A percentile compares a stretch with the other conserved stretches of the same genome.
phyloP scores from a whole-genome alignment of 495 filamentous ascomycete genomes.

The Hypoxylon intermedium region DNA sequence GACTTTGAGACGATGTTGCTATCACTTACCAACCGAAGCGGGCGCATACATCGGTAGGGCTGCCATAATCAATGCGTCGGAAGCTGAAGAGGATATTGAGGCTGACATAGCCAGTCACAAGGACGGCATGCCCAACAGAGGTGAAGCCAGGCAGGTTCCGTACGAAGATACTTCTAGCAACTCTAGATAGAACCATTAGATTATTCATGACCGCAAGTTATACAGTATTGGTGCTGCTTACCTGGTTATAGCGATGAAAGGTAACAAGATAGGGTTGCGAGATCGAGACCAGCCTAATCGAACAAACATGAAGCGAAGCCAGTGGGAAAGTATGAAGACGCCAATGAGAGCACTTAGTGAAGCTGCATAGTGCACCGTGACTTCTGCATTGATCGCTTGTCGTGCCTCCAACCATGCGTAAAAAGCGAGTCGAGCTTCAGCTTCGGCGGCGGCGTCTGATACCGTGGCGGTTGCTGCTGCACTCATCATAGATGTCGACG shows the following conservation, averaged over 20 bases:
- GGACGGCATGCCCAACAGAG: conserved; percentile 56
- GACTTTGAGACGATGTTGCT: neutral
- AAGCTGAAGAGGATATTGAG: conserved; percentile 60
- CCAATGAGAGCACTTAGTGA: conserved; percentile 56
- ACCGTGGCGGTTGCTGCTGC: neutral
- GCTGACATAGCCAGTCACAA: conserved; percentile 56
- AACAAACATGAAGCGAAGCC: conserved; percentile 43
- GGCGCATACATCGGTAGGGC: conserved; percentile 41
- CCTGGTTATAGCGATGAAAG: conserved; percentile 30
- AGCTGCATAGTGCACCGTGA: conserved; percentile 52
- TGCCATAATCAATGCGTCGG: conserved; percentile 50
- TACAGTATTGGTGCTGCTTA: conserved; percentile 7
- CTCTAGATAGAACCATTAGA: conserved; percentile 29
- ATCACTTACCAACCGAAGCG: conserved; percentile 60
- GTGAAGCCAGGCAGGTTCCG: conserved; percentile 58
- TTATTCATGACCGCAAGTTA: neutral
- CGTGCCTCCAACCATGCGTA: conserved; percentile 39
- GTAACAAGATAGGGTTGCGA: conserved; percentile 24
- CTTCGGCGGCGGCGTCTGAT: conserved; percentile 3
- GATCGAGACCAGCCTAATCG: conserved; percentile 27
- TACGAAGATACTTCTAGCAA: conserved; percentile 52
- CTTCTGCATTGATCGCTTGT: conserved; percentile 44
- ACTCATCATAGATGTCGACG: conserved; percentile 10
- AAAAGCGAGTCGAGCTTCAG: no score
- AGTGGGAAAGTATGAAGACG: conserved; percentile 59